Evolutionary conservation across 2,329 filamentous ascomycete species (phyloP), one percentile per base, ranked within the genome.

Genomic region (Metarhizium brunneum): DNA sequence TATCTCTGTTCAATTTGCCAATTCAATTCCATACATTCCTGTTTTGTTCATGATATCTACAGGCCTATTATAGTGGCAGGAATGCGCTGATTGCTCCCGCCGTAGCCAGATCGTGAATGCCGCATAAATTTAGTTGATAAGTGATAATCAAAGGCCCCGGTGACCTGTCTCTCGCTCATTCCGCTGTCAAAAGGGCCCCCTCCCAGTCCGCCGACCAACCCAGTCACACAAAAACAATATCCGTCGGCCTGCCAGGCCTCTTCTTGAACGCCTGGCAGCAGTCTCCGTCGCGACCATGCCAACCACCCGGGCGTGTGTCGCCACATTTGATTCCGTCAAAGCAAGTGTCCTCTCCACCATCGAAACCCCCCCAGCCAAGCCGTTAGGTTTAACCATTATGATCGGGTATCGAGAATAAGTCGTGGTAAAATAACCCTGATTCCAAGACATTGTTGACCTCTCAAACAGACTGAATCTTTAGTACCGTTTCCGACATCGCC

Each of bases 251-350:
- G 25, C 13, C 32, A 35, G 10, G 32, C 32, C 32, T 29, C 45
- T 53, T 60, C 47, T 48, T 50, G 52, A 68, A 65, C 62, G 63
- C 62, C 64, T 60, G 58, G 58, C 63, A 65, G 10, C 59, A 66
- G 57, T 57, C 58, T 63, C 62, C 60, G 63, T 56, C 60, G 59
- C 64, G 58, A 57, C 61, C 64, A 59, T 65, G 63, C 57, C 57
- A 59, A 61, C 59, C 55, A 58, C 18, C 35, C 6, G 40, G n/a
- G 47, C 56, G 29, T 10, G n/a, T 32, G 47, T 38, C 8, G 36
- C 56, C 60, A 66, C 70, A 73, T 55, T 51, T 56, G 56, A 42
- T 48, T 38, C 30, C 38, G 16, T 32, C 50, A 53, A 48, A 50
- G 20, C 32, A 54, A 57, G 51, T 45, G 36, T 18, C 50, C 38